Evolutionary conservation across 371 early-diverging fungal genomes (phyloP), one percentile per base, ranked within the genome.

Genomic region (Mortierella sp.): DNA sequence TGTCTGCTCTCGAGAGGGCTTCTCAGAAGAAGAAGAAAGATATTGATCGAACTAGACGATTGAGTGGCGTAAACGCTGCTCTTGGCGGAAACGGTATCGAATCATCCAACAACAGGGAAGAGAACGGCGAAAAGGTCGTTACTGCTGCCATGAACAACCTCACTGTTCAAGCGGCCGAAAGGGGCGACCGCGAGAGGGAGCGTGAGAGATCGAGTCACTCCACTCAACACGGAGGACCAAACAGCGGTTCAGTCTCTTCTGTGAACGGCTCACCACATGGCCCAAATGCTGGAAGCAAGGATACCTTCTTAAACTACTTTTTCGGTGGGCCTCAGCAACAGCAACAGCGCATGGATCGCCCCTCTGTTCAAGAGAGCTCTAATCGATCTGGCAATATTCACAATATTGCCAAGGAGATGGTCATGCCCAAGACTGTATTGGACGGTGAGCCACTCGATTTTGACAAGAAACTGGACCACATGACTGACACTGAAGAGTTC

Each of bases 241-340:
- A 59, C 62, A 75, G 60, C 22, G 64, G 55, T 22, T 80, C 80
- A 35, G 70, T 61, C 16, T 54, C 75, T 2, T 64, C 75, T 24
- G 14, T 75, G 45, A 75, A 68, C 45, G 83, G 78, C 32, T 70
- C 78, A 43, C 43, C 62, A 24, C 62, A 75, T 52, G 84, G 77
- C 47, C 45, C 78, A 24, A 68, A 61, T 40, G 72, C 80, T 16
- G 71, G 72, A 35, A 66, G 87, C 37, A 86, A 87, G 52, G 94
- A 91, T 45, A 91, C 90, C 2, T 92, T 95, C 75, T 78, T 95
- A 67, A 92, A 89, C 64, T 91, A 92, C 84, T 95, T 95, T 72
- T 95, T 95, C 74, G 94, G 94, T n/a, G 90, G 88, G 8, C 76
- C 70, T n/a, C 77, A 81, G 63, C 80, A 64, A 24, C 60, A 60